A percentile compares a stretch with the other conserved stretches of the same genome.
phyloP scores from a whole-genome alignment of 441 rosid genomes.

The Macaranga tanarius region DNA sequence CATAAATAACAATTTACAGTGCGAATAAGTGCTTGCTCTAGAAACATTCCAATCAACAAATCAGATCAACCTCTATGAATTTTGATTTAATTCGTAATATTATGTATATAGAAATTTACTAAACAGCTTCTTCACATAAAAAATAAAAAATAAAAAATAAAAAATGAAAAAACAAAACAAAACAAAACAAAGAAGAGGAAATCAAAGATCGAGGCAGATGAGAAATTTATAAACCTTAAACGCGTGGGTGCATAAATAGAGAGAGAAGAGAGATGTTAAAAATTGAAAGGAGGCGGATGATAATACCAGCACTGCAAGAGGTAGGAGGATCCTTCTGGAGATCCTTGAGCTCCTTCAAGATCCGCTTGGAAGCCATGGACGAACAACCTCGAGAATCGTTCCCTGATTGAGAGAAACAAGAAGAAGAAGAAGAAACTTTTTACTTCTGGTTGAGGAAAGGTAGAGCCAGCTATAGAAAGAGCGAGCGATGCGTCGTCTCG shows the following conservation, averaged over 20 bases:
- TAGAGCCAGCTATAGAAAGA: background rate
- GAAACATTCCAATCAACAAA: too few relatives aligned
- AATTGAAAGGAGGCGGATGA: constrained; percentile 29
- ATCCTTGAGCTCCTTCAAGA: constrained; percentile 72
- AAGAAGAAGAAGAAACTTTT: background rate
- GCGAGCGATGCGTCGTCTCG: background rate
- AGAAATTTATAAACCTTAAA: background rate
- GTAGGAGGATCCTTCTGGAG: constrained; percentile 75
- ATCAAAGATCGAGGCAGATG: background rate
- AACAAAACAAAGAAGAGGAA: too few relatives aligned
- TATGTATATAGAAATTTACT: too few relatives aligned
- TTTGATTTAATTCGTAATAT: too few relatives aligned
- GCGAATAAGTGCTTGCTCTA: too few relatives aligned
- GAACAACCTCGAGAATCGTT: background rate
- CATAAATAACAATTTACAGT: too few relatives aligned
- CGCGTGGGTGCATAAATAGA: too few relatives aligned
- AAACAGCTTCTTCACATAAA: too few relatives aligned
- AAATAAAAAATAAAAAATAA: too few relatives aligned
- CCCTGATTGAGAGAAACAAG: background rate
- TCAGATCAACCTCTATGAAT: too few relatives aligned
- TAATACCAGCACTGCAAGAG: constrained; percentile 51
- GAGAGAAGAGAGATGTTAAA: background rate
- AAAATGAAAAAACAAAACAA: too few relatives aligned
- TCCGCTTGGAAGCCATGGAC: constrained; percentile 53
- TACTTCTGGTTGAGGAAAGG: background rate